Conservation (phyloP, 2,329 filamentous ascomycete genomes). For the Trichothecium roseum region DNA sequence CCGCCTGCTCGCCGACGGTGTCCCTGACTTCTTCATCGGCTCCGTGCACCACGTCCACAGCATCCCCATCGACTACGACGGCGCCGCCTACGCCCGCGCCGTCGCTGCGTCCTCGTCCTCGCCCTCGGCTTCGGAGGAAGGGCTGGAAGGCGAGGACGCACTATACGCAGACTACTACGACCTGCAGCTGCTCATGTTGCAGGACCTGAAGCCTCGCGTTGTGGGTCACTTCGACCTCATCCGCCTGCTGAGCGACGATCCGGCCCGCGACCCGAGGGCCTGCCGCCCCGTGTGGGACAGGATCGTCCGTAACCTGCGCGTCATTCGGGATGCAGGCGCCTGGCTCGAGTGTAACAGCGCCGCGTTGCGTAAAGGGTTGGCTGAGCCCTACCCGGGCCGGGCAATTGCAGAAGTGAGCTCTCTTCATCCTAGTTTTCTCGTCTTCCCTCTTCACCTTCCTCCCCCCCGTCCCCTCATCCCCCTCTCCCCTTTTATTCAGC, state of each 20-base stretch:
- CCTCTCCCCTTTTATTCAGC: neutral
- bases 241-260: conserved; percentile 63
- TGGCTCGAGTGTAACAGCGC: conserved; percentile 85
- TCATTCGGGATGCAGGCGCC: conserved; percentile 63
- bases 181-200: conserved; percentile 72
- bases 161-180: conserved; percentile 84
- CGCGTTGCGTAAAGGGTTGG: conserved; percentile 78
- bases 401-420: conserved; percentile 63
- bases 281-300: conserved; percentile 62
- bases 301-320: conserved; percentile 63
- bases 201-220: conserved; percentile 58
- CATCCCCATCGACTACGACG: conserved; percentile 83
- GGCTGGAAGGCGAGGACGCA: conserved; percentile 43
- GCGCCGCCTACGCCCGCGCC: conserved; percentile 46
- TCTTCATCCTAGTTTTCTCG: conserved; percentile 6
- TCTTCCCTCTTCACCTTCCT: too few relatives aligned
- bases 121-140: too few relatives aligned
- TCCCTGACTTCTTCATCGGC: conserved; percentile 83
- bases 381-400: conserved; percentile 77
- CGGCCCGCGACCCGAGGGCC: conserved; percentile 46
- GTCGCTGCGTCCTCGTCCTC: conserved; percentile 19
- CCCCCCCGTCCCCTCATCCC: neutral
- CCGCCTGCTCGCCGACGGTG: conserved; percentile 48
- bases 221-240: conserved; percentile 95
- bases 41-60: conserved; percentile 84